These are phyloP conservation scores for Phytophthora boehmeriae DNA, from an alignment of 352 stramenopile species.

Conservation along the genomic window DNA sequence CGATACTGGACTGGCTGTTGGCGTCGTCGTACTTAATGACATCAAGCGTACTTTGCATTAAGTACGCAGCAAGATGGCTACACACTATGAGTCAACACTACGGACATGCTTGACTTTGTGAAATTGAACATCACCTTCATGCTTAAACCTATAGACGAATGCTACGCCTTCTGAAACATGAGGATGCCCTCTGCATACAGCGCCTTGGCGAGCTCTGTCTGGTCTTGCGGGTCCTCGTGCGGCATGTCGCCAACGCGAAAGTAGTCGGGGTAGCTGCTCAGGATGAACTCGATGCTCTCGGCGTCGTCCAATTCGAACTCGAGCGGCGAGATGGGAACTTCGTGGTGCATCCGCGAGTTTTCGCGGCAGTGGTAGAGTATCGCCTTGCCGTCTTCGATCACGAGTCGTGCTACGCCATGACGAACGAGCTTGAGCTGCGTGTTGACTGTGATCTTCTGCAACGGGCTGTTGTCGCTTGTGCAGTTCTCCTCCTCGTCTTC, in stretches of 20 bases:
- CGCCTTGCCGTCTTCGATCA: constrained; percentile 79
- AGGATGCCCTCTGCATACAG: constrained; percentile 82
- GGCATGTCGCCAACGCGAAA: constrained; percentile 81
- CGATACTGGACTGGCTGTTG: constrained; percentile 16
- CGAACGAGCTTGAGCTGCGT: constrained; percentile 77
- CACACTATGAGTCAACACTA: too few species aligned
- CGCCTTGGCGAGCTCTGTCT: constrained; percentile 69
- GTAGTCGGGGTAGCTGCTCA: constrained; percentile 76
- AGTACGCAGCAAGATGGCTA: too few species aligned
- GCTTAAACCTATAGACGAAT: not conserved
- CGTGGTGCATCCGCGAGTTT: constrained; percentile 80
- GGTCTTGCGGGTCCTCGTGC: constrained; percentile 73
- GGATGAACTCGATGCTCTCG: constrained; percentile 80
- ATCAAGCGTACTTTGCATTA: too few species aligned
- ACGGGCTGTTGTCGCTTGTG: constrained; percentile 71
- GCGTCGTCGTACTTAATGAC: too few species aligned
- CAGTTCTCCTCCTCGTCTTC: constrained; percentile 84
- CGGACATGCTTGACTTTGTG: too few species aligned
- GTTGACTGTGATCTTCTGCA: constrained; percentile 85
- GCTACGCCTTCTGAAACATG: constrained; percentile 68
- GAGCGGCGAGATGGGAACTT: constrained; percentile 67
- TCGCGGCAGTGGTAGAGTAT: constrained; percentile 83
- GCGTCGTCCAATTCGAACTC: constrained; percentile 85
- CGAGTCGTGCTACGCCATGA: constrained; percentile 69
- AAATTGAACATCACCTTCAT: too few species aligned